Percentiles rank a stretch among this genome's conserved stretches.
Conservation (phyloP, 1,284 basidiomycete species). For the Puccinia novopanici region DNA sequence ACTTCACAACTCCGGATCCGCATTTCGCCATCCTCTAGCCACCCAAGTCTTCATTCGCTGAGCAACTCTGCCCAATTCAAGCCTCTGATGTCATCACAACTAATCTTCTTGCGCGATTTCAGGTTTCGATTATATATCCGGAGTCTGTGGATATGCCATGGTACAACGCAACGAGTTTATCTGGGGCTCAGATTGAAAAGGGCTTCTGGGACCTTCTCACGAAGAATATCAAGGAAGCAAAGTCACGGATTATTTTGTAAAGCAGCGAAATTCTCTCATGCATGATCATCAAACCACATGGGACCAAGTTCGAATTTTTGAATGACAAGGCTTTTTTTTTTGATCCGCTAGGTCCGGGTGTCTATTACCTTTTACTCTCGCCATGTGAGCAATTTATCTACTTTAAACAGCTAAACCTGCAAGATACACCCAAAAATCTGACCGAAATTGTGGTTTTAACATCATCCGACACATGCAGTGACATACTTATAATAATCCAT, state of each 20-base stretch:
- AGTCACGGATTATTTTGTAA: neutral
- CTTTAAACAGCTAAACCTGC: neutral
- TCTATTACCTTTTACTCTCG: constrained; percentile 23
- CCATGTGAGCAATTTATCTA: constrained; percentile 9
- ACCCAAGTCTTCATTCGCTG: no score
- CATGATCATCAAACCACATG: neutral
- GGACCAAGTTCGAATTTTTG: neutral
- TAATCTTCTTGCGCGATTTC: neutral
- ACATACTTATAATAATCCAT: constrained; percentile 36
- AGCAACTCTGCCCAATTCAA: no score
- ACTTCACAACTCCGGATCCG: neutral
- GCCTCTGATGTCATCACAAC: no score
- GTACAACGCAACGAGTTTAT: constrained; percentile 1
- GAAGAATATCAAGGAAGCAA: constrained; percentile 1
- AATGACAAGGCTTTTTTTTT: neutral
- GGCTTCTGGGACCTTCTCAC: constrained; percentile 12
- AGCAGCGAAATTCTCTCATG: neutral
- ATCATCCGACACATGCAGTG: neutral
- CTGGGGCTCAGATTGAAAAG: neutral
- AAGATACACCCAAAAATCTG: neutral
- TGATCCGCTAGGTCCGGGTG: constrained; percentile 5
- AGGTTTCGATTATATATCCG: constrained; percentile 10
- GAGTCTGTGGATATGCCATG: neutral
- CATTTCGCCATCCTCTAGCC: neutral
- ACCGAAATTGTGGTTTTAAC: neutral